Evolutionary conservation across 495 filamentous ascomycete species (phyloP).

Genomic region (Penicillium alfredii): DNA sequence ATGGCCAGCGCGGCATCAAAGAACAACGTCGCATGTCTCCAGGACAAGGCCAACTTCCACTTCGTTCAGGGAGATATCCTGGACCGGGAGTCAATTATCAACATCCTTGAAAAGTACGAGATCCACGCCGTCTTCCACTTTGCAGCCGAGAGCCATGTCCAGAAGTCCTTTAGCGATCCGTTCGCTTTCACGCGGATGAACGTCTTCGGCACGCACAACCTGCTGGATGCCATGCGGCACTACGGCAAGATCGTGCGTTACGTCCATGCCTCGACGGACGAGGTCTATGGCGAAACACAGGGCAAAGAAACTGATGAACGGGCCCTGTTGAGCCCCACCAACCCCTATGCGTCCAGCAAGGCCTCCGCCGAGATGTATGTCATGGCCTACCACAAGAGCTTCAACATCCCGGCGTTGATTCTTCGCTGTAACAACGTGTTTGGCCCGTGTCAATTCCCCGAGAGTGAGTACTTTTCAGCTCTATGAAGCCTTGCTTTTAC

Average conservation of each 20-base stretch:
- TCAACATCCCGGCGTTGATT: conserved; percentile 64
- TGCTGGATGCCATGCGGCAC: conserved; percentile 62
- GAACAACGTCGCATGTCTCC: too few species aligned
- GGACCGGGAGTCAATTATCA: conserved; percentile 52
- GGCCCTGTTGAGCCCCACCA: conserved; percentile 59
- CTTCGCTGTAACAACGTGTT: conserved; percentile 75
- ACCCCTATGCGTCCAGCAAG: conserved; percentile 73
- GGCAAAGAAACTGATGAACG: too few species aligned
- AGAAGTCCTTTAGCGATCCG: conserved; percentile 66
- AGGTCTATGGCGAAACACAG: conserved; percentile 79
- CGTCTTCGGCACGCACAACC: conserved; percentile 66
- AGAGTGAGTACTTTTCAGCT: too few species aligned
- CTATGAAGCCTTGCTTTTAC: too few species aligned
- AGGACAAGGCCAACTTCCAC: too few species aligned
- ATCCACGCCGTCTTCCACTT: conserved; percentile 76
- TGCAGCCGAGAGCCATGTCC: conserved; percentile 69
- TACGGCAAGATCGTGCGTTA: conserved; percentile 54
- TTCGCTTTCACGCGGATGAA: conserved; percentile 66
- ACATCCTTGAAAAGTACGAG: conserved; percentile 52
- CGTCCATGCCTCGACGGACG: conserved; percentile 70
- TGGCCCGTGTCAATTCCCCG: conserved; percentile 71
- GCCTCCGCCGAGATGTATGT: conserved; percentile 77
- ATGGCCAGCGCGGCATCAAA: too few species aligned
- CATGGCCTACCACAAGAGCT: conserved; percentile 66
- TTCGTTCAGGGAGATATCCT: conserved; percentile 69